Evolutionary conservation across 1,284 basidiomycete species (phyloP), one percentile per base, ranked within the genome.

Genomic region (Bjerkandera adusta): DNA sequence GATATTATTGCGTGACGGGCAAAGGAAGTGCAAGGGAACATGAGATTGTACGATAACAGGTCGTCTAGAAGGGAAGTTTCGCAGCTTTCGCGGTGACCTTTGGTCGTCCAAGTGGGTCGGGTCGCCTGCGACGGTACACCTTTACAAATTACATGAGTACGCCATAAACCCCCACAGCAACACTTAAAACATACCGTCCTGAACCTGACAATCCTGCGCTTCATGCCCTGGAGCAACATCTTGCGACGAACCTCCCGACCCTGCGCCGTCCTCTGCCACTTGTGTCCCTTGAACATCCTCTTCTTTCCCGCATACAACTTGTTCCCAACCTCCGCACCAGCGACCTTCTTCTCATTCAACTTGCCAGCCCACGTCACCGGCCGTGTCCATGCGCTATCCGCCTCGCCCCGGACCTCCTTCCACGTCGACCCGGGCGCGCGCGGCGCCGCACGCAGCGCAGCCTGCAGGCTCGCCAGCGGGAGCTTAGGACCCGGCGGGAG

Each of bases 241-340:
- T 66, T 67, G 49, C 69, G 76, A 57, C 71, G 73, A 57, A 64
- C 65, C 44, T 67, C 60, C 53, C 68, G 68, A 57, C 71, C 68
- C 45, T 68, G 69, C 53, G 68, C 69, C 52, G 69, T 61, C 32
- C 85, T 76, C 66, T 90, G 83, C 83, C 83, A 88, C 57, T 79
- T 85, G 72, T 90, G 87, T 18, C 88, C 88, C 72, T 90, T 91
- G 77, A 91, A 90, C 87, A 90, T 89, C 54, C 76, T 71, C 70
- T 80, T 83, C 73, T 77, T 84, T 49, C 73, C 79, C 12, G 83
- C 79, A 55, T 90, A 90, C 56, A 90, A 64, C 43, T 76, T 73
- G 53, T 76, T 76, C 24, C 81, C 83, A 38, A 76, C 60, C 26
- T 81, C 75, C 22, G 74, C 71, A 36, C 79, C 79, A 36, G 71